phyloP scores from a whole-genome alignment of 345 rosid genomes.

The Hibiscus tridactylites region DNA sequence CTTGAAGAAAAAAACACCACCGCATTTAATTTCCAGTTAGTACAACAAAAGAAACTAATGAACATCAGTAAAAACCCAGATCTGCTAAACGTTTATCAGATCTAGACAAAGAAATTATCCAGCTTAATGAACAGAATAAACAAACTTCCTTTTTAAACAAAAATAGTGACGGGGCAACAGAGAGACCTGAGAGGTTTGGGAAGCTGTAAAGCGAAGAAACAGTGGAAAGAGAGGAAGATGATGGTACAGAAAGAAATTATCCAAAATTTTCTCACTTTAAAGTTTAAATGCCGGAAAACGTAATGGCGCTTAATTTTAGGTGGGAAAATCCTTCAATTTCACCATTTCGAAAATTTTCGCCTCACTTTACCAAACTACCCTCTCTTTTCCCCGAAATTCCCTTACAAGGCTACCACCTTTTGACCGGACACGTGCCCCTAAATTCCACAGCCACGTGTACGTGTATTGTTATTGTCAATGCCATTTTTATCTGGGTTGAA shows the following conservation, averaged over 20 bases:
- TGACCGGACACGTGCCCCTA: neutral
- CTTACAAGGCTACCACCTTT: neutral
- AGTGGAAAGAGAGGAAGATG: neutral
- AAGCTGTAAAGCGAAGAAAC: neutral
- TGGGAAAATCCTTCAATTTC: slow-evolving; percentile 23
- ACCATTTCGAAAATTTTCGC: slow-evolving; percentile 12
- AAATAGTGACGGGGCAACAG: neutral
- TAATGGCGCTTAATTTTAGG: slow-evolving; percentile 20
- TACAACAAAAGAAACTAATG: neutral
- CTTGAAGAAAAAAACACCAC: neutral
- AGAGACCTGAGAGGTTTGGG: slow-evolving; percentile 14
- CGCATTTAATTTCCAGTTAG: neutral
- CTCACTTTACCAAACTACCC: neutral
- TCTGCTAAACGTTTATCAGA: neutral
- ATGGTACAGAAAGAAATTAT: too few species aligned
- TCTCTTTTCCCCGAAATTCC: neutral
- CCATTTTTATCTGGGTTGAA: too few species aligned
- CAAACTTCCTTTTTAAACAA: too few species aligned
- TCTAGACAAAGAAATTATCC: neutral
- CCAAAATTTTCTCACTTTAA: too few species aligned
- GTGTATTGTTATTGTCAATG: too few species aligned
- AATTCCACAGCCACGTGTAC: neutral
- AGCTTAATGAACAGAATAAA: neutral
- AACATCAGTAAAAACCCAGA: neutral
- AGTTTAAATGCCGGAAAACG: neutral